Evolutionary conservation across 1,284 basidiomycete genomes (phyloP).

Genomic region (Tranzscheliella williamsii): DNA sequence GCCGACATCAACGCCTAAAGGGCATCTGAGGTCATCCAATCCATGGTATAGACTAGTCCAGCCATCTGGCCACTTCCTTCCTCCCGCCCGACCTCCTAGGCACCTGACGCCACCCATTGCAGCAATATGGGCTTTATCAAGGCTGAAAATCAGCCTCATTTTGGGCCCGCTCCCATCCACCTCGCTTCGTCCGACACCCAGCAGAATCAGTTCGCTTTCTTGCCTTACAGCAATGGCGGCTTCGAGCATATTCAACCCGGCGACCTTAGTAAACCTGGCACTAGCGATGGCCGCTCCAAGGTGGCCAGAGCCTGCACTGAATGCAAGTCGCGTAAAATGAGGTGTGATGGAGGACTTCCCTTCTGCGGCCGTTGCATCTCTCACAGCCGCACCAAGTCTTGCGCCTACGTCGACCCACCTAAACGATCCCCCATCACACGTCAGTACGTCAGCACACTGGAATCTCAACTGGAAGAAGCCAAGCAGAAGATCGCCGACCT

Average conservation of each 20-base stretch:
- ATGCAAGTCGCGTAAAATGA: constrained; percentile 45
- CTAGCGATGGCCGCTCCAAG: constrained; percentile 37
- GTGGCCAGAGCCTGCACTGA: constrained; percentile 40
- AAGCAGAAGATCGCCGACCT: constrained; percentile 28
- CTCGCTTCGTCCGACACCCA: constrained; percentile 22
- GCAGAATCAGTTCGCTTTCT: constrained; percentile 34
- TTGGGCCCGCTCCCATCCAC: constrained; percentile 14
- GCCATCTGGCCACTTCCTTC: background rate
- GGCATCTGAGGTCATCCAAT: too few relatives aligned
- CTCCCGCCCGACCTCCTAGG: background rate
- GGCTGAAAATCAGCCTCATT: constrained; percentile 27
- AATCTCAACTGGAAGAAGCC: constrained; percentile 36
- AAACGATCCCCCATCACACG: constrained; percentile 44
- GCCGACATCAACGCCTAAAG: too few relatives aligned
- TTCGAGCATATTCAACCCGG: constrained; percentile 35
- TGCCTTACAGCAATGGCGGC: constrained; percentile 26
- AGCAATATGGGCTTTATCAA: constrained; percentile 39
- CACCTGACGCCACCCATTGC: background rate
- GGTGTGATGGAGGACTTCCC: constrained; percentile 45
- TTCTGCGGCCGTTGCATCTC: constrained; percentile 43
- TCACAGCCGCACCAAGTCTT: constrained; percentile 44
- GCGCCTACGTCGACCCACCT: constrained; percentile 41
- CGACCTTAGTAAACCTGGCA: constrained; percentile 32
- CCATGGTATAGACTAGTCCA: too few relatives aligned
- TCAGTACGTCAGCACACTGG: constrained; percentile 39